Conservation (phyloP, 2,329 filamentous ascomycete genomes). For the Aspergillus quadrilineatus region DNA sequence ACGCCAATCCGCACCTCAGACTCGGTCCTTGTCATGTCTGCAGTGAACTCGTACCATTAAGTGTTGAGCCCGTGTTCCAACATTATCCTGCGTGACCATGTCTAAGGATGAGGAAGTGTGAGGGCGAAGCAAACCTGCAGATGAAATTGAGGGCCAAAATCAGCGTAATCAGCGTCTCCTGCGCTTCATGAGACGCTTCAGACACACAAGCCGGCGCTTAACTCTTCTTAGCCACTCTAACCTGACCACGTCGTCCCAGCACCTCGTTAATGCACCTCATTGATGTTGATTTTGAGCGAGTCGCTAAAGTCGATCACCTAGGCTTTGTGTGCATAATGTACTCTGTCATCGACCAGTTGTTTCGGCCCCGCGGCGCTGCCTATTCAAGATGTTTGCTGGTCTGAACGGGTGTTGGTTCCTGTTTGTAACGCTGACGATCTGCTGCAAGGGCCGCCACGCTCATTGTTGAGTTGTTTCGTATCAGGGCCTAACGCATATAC, state of each 20-base stretch:
- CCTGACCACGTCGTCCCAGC: background rate
- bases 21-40: background rate
- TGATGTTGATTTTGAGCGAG: background rate
- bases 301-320: background rate
- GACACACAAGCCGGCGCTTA: conserved; percentile 2
- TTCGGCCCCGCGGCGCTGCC: too few species aligned
- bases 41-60: background rate
- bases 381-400: background rate
- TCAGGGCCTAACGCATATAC: background rate
- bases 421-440: background rate
- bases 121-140: background rate
- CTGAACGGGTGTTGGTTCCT: background rate
- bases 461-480: background rate
- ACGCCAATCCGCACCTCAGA: too few species aligned
- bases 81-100: conserved; percentile 1
- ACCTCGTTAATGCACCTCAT: background rate
- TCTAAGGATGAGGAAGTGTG: background rate
- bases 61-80: background rate
- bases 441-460: background rate
- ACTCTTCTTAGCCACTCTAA: background rate
- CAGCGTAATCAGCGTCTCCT: background rate
- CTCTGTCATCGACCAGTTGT: too few species aligned
- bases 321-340: background rate
- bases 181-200: conserved; percentile 7
- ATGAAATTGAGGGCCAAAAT: background rate